Evolutionary conservation across 768 basidiomycete species (phyloP).

Genomic region (Lactarius vividus): DNA sequence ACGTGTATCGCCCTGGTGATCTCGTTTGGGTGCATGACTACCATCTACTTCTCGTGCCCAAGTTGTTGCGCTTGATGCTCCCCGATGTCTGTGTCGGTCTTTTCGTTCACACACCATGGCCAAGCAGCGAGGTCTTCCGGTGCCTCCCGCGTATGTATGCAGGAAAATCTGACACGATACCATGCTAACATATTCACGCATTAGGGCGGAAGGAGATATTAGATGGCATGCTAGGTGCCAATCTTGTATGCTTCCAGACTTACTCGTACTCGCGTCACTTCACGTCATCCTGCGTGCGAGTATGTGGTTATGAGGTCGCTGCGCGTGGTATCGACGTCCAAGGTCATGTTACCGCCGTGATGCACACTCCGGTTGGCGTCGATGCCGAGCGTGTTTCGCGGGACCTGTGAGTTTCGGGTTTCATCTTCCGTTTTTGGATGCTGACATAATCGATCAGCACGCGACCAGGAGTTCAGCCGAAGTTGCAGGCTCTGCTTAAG

Average conservation of each 20-base stretch:
- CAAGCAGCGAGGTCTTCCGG: slow-evolving; percentile 92
- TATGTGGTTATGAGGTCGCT: slow-evolving; percentile 90
- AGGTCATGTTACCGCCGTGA: slow-evolving; percentile 78
- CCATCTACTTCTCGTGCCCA: slow-evolving; percentile 88
- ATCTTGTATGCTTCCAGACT: slow-evolving; percentile 95
- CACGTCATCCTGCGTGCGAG: slow-evolving; percentile 89
- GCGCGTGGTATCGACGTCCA: slow-evolving; percentile 73
- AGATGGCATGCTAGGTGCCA: slow-evolving; percentile 97
- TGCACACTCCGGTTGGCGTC: slow-evolving; percentile 93
- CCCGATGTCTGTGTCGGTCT: slow-evolving; percentile 76
- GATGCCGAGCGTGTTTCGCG: slow-evolving; percentile 86
- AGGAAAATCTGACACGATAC: background rate
- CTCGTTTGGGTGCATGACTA: slow-evolving; percentile 95
- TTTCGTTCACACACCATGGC: slow-evolving; percentile 98
- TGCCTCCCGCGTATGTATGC: slow-evolving; percentile 76
- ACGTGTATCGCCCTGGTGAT: slow-evolving; percentile 67
- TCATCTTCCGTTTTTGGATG: background rate
- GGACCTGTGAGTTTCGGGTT: slow-evolving; percentile 52
- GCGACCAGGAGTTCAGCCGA: slow-evolving; percentile 83
- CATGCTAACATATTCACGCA: slow-evolving; percentile 11
- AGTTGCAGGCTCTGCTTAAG: slow-evolving; percentile 75
- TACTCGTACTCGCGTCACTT: slow-evolving; percentile 97
- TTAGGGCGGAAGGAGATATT: slow-evolving; percentile 86
- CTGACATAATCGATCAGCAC: slow-evolving; percentile 40
- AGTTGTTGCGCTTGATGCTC: slow-evolving; percentile 71